Evolutionary conservation across 257 asterid species (phyloP), one percentile per base, ranked within the genome.

Genomic region (Solanum pimpinellifolium): DNA sequence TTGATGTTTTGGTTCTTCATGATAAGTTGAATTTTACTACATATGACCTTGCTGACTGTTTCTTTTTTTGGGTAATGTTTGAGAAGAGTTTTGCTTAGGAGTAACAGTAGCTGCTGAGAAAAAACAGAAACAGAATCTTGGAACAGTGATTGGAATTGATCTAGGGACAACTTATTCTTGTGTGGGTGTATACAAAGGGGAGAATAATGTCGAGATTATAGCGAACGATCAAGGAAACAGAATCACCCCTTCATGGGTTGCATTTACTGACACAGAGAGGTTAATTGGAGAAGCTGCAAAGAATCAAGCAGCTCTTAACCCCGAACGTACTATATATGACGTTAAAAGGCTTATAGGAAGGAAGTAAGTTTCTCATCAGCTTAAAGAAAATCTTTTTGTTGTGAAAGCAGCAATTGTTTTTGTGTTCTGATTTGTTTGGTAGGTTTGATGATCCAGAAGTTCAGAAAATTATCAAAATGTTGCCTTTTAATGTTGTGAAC

Each of bases 381-480:
- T n/a, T 11, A n/a, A 62, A 11, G 2, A n/a, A 62, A 10, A n/a
- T 65, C 12, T 20, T 65, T 66, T 23, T 42, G 11, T 42, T 23
- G 78, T 72, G 33, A 13, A 77, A n/a, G 83, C 25, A 13, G 39
- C 25, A 25, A 25, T 13, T 77, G 60, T 44, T 77, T n/a, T 78
- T 42, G 25, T 8, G 25, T 85, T n/a, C 82, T 85, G 76, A 68
- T 77, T 21, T 25, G 14, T 74, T 88, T 75, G 68, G 60, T 42
- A 89, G 91, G 80, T 86, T 83, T 89, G 91, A 86, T 74, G 91
- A 89, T 87, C 91, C 89, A 2, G 85, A 87, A 78, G 89, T 89
- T 60, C 91, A 87, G 14, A 76, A 42, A 29, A 85, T 83, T n/a
- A 87, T 87, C n/a, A 89, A 87, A 20, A 23, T 87, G 86, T 74